Evolutionary conservation across 2,329 filamentous ascomycete species (phyloP), one percentile per base, ranked within the genome.

Genomic region (Sclerotinia spermophila): DNA sequence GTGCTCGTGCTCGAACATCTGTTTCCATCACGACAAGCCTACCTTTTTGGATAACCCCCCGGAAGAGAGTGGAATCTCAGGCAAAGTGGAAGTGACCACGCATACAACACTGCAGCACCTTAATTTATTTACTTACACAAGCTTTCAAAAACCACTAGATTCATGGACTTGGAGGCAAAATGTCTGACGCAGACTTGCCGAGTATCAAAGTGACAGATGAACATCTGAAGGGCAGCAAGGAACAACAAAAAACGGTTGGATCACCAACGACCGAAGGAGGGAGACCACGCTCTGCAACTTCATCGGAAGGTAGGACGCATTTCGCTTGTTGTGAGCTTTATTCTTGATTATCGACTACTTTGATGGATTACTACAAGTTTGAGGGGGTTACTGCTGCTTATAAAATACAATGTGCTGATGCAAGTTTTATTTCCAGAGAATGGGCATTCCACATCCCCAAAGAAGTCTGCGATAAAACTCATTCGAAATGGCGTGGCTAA

Each of bases 181-280:
- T 79, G 78, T 74, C 77, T 76, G 76, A 76, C 53, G 67, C 71
- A 66, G 71, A 70, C 30, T 69, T 79, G 70, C 78, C 77, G 30
- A 77, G 75, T 64, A 78, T 79, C 66, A 75, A 76, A 71, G 75
- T 78, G 68, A 79, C 73, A 65, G 75, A 78, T 71, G 71, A 72
- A 61, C 73, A 75, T 38, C 44, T 65, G 38, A 74, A 77, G 11
- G 74, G 70, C 19, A 74, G 68, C 64, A 71, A 69, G 73, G 72
- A 53, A 61, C 70, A 69, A 71, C 72, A 67, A 70, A 44, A 21
- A 38, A 10, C 66, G 64, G 42, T 76, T 53, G 76, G 77, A 35
- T 77, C 77, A 48, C 76, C 76, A 24, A 76, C 74, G n/a, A 74
- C 75, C 62, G 77, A 78, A 71, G 76, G 74, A 56, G 76, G 73